phyloP scores from a whole-genome alignment of 371 early-diverging fungal genomes.

The Actinomortierella wolfii region DNA sequence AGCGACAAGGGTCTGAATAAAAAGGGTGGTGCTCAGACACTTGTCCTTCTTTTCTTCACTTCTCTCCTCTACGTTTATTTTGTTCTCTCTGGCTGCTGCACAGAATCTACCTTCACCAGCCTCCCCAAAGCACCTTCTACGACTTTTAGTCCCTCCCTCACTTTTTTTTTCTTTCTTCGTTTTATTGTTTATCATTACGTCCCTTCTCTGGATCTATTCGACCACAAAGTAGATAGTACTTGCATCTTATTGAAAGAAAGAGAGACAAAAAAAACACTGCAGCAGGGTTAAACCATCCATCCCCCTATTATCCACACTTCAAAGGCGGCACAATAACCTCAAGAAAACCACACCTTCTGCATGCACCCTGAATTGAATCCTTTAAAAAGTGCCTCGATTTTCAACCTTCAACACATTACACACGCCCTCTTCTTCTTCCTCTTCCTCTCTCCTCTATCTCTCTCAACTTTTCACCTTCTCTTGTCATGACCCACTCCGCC shows the following conservation, averaged over 20 bases:
- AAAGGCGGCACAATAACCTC: too few species aligned
- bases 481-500: slow-evolving; percentile 12
- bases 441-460: background rate
- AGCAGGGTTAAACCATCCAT: too few species aligned
- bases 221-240: background rate
- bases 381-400: too few species aligned
- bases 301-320: too few species aligned
- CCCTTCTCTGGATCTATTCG: background rate
- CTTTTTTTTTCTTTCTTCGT: slow-evolving; percentile 1
- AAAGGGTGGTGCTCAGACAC: background rate
- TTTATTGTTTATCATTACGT: background rate
- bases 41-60: background rate
- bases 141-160: background rate
- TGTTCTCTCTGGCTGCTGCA: background rate
- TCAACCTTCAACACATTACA: too few species aligned
- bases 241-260: too few species aligned
- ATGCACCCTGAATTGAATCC: too few species aligned
- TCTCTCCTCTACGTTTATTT: background rate
- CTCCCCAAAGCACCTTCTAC: background rate
- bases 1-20: too few species aligned
- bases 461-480: slow-evolving; percentile 1
- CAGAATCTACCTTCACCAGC: background rate
- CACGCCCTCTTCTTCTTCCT: background rate
- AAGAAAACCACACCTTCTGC: too few species aligned
- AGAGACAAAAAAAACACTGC: too few species aligned